Conservation (phyloP, 1,284 basidiomycete species). For the Ceratobasidium sp. region DNA sequence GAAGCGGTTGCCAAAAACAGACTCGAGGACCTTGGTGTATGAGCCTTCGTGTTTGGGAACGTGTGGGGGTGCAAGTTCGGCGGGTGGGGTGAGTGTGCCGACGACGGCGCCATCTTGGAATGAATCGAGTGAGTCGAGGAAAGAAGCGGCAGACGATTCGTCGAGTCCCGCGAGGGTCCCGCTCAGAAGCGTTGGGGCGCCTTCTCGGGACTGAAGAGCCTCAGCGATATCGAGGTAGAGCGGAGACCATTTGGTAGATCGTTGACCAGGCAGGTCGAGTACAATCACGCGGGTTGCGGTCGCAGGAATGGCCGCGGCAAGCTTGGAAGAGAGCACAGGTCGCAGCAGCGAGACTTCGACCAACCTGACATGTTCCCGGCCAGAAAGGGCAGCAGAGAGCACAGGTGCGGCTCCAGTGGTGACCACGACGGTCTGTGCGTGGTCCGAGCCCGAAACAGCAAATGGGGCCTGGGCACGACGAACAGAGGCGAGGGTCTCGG, state of each 20-base stretch:
- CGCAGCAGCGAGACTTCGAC: constrained; percentile 77
- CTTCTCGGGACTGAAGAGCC: constrained; percentile 70
- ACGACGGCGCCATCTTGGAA: constrained; percentile 53
- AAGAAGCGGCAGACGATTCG: constrained; percentile 58
- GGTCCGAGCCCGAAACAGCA: constrained; percentile 59
- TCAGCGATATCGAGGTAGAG: constrained; percentile 85
- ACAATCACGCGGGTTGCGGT: constrained; percentile 81
- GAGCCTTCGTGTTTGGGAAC: constrained; percentile 90
- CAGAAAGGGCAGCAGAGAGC: constrained; percentile 58
- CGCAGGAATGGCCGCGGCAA: constrained; percentile 72
- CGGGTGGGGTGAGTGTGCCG: constrained; percentile 51
- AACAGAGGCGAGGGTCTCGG: constrained; percentile 70
- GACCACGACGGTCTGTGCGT: constrained; percentile 69
- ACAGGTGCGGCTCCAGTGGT: constrained; percentile 69
- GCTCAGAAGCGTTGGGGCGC: constrained; percentile 67
- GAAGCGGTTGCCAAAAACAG: constrained; percentile 85
- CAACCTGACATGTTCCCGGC: constrained; percentile 64
- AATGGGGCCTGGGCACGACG: constrained; percentile 68
- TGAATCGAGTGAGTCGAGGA: constrained; percentile 42
- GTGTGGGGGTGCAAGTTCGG: constrained; percentile 58
- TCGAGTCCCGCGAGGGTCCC: constrained; percentile 67
- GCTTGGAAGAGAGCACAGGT: constrained; percentile 74
- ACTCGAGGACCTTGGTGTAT: constrained; percentile 89
- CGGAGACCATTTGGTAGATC: constrained; percentile 88
- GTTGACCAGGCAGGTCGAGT: constrained; percentile 80